phyloP scores from a whole-genome alignment of 345 rosid genomes.

The Euphorbia tirucalli region DNA sequence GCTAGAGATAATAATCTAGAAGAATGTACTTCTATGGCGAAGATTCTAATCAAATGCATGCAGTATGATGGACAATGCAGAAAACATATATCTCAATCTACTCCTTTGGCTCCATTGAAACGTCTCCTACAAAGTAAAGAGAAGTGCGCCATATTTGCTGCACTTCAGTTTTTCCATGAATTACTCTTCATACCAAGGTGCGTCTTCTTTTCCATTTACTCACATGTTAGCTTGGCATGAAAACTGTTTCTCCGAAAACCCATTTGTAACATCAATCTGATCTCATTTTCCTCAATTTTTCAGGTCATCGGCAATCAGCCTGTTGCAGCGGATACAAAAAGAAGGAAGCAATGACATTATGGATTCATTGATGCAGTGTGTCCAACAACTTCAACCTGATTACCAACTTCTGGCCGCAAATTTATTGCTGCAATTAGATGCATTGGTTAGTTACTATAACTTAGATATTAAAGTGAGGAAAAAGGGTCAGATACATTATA shows the following conservation, averaged over 20 bases:
- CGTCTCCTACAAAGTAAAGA: constrained; percentile 52
- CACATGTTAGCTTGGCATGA: neutral
- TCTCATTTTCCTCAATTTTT: neutral
- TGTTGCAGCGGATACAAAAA: constrained; percentile 57
- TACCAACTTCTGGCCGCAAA: constrained; percentile 67
- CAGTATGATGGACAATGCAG: constrained; percentile 81
- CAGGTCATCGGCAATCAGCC: constrained; percentile 66
- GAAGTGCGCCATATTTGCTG: constrained; percentile 45
- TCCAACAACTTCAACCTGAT: constrained; percentile 48
- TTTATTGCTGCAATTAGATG: constrained; percentile 67
- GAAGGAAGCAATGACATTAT: constrained; percentile 50
- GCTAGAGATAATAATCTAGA: constrained; percentile 47
- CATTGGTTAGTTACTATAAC: constrained; percentile 41
- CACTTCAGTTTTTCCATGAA: constrained; percentile 78
- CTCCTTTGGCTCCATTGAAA: constrained; percentile 61
- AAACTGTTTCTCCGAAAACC: neutral
- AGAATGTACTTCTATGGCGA: constrained; percentile 63
- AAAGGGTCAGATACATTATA: neutral
- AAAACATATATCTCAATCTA: constrained; percentile 45
- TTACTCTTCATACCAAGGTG: constrained; percentile 77
- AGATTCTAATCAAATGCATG: constrained; percentile 77
- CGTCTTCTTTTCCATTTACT: neutral
- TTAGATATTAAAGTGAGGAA: neutral
- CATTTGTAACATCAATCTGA: neutral
- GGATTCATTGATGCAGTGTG: constrained; percentile 43